These are phyloP conservation scores for Nyctanthes arbortristis DNA, from an alignment of 257 asterid species.

Conservation along the genomic window DNA sequence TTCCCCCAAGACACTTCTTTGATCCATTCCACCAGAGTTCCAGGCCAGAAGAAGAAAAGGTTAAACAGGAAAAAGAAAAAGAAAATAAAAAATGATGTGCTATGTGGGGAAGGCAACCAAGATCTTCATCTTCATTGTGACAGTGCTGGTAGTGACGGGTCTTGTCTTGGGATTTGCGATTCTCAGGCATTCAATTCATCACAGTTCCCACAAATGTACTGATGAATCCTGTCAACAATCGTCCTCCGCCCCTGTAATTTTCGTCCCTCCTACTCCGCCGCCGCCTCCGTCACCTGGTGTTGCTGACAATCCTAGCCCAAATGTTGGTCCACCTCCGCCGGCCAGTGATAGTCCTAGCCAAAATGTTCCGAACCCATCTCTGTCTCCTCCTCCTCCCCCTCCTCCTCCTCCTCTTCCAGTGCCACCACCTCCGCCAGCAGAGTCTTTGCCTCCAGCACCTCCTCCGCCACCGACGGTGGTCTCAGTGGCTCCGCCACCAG, in stretches of 20 bases:
- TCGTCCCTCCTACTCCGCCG: constrained; percentile 25
- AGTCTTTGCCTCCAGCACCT: background rate
- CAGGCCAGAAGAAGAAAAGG: background rate
- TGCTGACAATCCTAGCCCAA: constrained; percentile 20
- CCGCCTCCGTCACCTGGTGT: constrained; percentile 1
- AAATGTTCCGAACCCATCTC: constrained; percentile 18
- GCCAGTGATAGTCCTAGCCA: constrained; percentile 25
- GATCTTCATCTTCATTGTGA: constrained; percentile 85
- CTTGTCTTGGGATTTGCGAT: constrained; percentile 62
- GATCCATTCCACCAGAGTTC: background rate
- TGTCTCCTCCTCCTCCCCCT: background rate
- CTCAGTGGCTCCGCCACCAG: constrained; percentile 62
- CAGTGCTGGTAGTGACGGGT: constrained; percentile 55
- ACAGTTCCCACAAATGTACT: constrained; percentile 38
- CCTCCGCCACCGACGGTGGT: constrained; percentile 7
- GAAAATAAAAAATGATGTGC: constrained; percentile 43
- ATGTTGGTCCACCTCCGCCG: constrained; percentile 7
- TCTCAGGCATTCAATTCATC: constrained; percentile 34
- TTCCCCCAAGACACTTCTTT: background rate
- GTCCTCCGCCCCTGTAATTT: constrained; percentile 32
- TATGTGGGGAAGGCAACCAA: constrained; percentile 95
- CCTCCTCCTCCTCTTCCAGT: background rate
- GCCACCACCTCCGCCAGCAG: constrained; percentile 15
- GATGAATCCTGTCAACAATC: constrained; percentile 47
- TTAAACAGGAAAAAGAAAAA: background rate